phyloP scores from a whole-genome alignment of 164 flowering plant genomes.

The Macadamia integrifolia region DNA sequence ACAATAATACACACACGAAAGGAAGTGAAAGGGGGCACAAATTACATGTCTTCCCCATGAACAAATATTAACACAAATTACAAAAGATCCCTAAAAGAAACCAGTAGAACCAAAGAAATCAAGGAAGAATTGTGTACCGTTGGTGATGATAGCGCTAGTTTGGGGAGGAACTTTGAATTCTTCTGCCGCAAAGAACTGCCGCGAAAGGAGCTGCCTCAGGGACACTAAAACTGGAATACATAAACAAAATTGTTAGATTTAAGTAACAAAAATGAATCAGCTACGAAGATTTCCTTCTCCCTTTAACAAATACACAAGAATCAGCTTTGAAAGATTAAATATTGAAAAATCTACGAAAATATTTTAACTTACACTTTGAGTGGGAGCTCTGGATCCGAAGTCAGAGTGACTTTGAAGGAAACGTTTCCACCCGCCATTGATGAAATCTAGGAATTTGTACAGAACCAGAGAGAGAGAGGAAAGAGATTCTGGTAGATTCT shows the following conservation, averaged over 20 bases:
- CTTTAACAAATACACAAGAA: too few species aligned
- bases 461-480: background rate
- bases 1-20: too few species aligned
- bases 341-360: background rate
- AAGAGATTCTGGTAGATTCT: too few species aligned
- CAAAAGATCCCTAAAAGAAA: background rate
- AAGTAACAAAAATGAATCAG: background rate
- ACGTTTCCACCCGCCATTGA: constrained; percentile 81
- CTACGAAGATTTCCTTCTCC: too few species aligned
- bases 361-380: constrained; percentile 76
- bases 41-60: too few species aligned
- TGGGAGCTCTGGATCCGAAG: constrained; percentile 98
- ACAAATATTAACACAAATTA: background rate
- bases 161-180: constrained; percentile 99
- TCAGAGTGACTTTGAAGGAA: constrained; percentile 90
- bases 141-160: constrained; percentile 99
- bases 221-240: constrained; percentile 66
- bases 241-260: background rate
- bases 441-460: constrained; percentile 1
- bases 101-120: background rate
- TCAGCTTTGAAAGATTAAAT: background rate
- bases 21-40: too few species aligned
- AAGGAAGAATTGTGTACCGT: constrained; percentile 39
- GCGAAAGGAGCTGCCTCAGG: constrained; percentile 98
- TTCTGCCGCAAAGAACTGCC: constrained; percentile 91